Percentiles rank a stretch among this genome's conserved stretches.
Conservation (phyloP, 805 yeast genomes). For the Candida corydali region DNA sequence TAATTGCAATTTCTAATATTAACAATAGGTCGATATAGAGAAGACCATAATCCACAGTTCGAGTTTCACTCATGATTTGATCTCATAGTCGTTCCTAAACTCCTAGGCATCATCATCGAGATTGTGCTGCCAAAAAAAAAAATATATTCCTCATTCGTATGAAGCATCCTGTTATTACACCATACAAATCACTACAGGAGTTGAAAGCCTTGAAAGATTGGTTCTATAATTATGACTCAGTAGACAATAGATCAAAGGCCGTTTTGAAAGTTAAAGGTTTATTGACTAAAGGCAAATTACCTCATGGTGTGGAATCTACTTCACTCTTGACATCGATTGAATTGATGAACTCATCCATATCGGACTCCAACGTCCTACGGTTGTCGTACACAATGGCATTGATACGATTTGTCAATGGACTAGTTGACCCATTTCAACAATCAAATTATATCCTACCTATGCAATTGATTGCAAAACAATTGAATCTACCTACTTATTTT, state of each 20-base stretch:
- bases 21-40: no score
- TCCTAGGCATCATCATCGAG: no score
- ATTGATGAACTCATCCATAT: slow-evolving; percentile 14
- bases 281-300: slow-evolving; percentile 57
- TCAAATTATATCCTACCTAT: slow-evolving; percentile 75
- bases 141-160: no score
- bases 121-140: no score
- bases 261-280: slow-evolving; percentile 50
- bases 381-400: slow-evolving; percentile 68
- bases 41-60: no score
- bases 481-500: slow-evolving; percentile 71
- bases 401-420: slow-evolving; percentile 85
- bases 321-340: slow-evolving; percentile 50
- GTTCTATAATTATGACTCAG: slow-evolving; percentile 43
- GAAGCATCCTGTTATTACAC: slow-evolving; percentile 9
- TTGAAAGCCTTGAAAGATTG: slow-evolving; percentile 42
- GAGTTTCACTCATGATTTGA: no score
- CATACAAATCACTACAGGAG: slow-evolving; percentile 38
- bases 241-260: slow-evolving; percentile 40
- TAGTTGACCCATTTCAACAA: slow-evolving; percentile 82
- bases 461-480: slow-evolving; percentile 62
- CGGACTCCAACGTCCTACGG: slow-evolving; percentile 37
- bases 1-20: no score
- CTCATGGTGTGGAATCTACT: slow-evolving; percentile 71
- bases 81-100: no score